Evolutionary conservation across 371 early-diverging fungal genomes (phyloP), one percentile per base, ranked within the genome.

Genomic region (Fennellomyces sp.): DNA sequence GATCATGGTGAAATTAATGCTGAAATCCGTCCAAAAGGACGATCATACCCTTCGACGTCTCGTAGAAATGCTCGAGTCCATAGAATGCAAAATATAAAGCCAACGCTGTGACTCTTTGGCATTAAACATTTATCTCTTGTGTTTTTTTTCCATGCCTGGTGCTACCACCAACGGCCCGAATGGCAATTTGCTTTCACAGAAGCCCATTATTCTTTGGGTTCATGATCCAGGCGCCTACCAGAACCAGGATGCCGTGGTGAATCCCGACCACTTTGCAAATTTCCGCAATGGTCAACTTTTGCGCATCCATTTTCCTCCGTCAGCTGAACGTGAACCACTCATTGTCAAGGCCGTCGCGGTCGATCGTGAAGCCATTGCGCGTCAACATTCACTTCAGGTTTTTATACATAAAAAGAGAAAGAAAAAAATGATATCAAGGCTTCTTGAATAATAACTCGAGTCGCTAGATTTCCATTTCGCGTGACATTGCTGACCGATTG

Each of bases 241-340:
- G 35, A 88, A 80, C 26, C 86, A 84, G 29, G 95, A 95, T 54
- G 83, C 95, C 47, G 82, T 95, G 13, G 72, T 97, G 38, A 92
- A 94, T 69, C 92, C 94, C 5, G 85, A 90, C 51, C 82, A 75
- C 53, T 91, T 97, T 54, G 91, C 94, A 0, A 83, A 80, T 21
- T 73, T 92, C 28, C 69, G 80, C 26, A 83, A 84, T 21, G 94
- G 94, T 33, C 94, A 96, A 63, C 74, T 95, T 28, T 79, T 97
- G 19, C 60, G 70, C 13, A 66, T 80, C 38, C 72, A 70, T 28
- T 71, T 69, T 36, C 70, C 72, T 13, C 70, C 51, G 38, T 15
- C 53, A 30, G 13, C 30, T 42, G 39, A 57, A 56, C 27, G 56
- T 10, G 68, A 70, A 11, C 69, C 73, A 17, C 61, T 83, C 39